Evolutionary conservation across 2,329 filamentous ascomycete genomes (phyloP).

Genomic region (Pestalotiopsis sp.): DNA sequence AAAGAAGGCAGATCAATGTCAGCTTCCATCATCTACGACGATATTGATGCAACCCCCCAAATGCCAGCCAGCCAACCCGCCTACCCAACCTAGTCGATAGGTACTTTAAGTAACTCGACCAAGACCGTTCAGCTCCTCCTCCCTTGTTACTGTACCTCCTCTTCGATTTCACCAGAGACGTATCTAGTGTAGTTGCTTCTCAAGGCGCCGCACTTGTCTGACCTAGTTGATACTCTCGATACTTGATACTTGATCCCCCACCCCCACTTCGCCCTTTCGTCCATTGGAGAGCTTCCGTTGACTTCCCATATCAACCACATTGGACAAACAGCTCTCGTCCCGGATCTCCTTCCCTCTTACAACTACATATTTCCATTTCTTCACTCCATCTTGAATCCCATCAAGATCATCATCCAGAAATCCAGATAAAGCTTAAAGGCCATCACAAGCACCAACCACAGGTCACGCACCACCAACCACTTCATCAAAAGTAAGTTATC

Average conservation of each 20-base stretch:
- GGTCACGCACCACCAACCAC: background rate
- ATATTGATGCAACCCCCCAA: slow-evolving; percentile 10
- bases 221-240: slow-evolving; percentile 3
- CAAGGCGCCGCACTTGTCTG: background rate
- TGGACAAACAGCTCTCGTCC: slow-evolving; percentile 6
- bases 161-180: background rate
- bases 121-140: background rate
- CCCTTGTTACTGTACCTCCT: background rate
- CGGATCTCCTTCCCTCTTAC: slow-evolving; percentile 8
- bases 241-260: background rate
- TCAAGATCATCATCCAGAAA: background rate
- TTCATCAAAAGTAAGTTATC: slow-evolving; percentile 10
- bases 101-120: background rate
- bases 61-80: background rate
- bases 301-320: slow-evolving; percentile 14
- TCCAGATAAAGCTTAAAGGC: background rate
- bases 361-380: slow-evolving; percentile 3
- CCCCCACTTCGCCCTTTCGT: slow-evolving; percentile 15
- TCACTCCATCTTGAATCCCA: background rate
- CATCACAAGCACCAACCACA: background rate
- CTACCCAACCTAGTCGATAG: background rate
- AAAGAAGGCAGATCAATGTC: background rate
- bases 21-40: slow-evolving; percentile 4
- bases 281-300: background rate
- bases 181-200: slow-evolving; percentile 1